Base-by-base conservation (phyloP, 2,329 filamentous ascomycete species). In the Colletotrichum sp. region DNA sequence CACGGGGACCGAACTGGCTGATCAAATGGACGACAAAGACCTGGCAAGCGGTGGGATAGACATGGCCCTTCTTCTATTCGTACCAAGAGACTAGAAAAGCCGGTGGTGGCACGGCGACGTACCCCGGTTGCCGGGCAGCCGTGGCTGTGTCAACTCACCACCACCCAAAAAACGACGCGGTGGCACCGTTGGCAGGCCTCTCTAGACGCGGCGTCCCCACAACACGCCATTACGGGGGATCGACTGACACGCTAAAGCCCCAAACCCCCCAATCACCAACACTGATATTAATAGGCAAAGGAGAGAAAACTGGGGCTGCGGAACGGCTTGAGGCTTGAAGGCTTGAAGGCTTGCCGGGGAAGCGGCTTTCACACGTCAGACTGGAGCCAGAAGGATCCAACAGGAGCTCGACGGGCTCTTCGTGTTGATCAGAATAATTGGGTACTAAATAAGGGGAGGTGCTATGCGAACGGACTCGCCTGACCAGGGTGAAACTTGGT, bases 291-390 rank as follows among this genome's bases (percentile, higher is more conserved):
- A 73, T 73, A 75, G 70, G 70, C 6, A 30, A 16, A 25, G 22
- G 30, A 36, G 61, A 34, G 58, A 61, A 43, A 36, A 64, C 7
- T 22, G 58, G 61, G 61, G 61, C 61, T 64, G 30, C 43, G n/a
- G 43, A 52, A 52, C 43, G 43, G 43, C 43, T 52, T 52, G 43
- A 22, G 43, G 43, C 43, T 52, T 52, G 43, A 52, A 52, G 43
- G 43, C 43, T 39, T 64, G 32, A n/a, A 22, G 32, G 18, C n/a
- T 43, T 64, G 61, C 34, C 15, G 61, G 52, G 25, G 66, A 58
- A 58, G 30, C 66, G 28, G 36, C 39, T 71, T 55, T 69, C 74
- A 69, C 70, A 75, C 74, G 74, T 75, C 74, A 73, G 70, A 75
- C 64, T 74, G 58, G 73, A 73, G 70, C 34, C 69, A 36, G 56